phyloP scores from a whole-genome alignment of 805 yeast genomes.

The Saccharomycopsis amapae region DNA sequence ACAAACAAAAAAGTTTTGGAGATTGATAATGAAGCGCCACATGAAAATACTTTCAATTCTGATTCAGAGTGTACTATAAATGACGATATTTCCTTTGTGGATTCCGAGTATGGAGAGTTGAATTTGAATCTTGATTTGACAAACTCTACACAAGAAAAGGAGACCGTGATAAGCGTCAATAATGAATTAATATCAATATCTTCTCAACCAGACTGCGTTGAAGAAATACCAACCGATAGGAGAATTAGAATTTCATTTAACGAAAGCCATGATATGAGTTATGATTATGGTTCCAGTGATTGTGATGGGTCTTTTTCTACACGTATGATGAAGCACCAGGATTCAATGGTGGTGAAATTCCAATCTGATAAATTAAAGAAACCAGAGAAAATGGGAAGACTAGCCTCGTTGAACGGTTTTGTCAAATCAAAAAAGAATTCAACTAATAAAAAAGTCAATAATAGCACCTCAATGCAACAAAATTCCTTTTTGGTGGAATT shows the following conservation, averaged over 20 bases:
- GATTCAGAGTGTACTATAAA: not conserved
- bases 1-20: no score
- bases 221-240: no score
- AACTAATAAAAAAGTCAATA: no score
- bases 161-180: no score
- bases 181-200: no score
- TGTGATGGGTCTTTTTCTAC: no score
- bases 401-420: not conserved
- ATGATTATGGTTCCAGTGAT: not conserved
- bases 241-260: not conserved
- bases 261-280: not conserved
- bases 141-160: no score
- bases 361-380: not conserved
- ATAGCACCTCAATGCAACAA: not conserved
- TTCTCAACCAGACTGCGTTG: no score
- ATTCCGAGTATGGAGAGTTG: no score
- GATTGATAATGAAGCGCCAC: not conserved
- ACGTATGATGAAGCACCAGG: no score
- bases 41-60: not conserved
- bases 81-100: not conserved
- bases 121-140: no score
- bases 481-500: not conserved
- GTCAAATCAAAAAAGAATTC: no score
- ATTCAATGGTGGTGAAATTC: constrained; percentile 2
- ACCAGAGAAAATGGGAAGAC: not conserved